Conservation (phyloP, 106 monocot species). For the Iris macrosiphon region DNA sequence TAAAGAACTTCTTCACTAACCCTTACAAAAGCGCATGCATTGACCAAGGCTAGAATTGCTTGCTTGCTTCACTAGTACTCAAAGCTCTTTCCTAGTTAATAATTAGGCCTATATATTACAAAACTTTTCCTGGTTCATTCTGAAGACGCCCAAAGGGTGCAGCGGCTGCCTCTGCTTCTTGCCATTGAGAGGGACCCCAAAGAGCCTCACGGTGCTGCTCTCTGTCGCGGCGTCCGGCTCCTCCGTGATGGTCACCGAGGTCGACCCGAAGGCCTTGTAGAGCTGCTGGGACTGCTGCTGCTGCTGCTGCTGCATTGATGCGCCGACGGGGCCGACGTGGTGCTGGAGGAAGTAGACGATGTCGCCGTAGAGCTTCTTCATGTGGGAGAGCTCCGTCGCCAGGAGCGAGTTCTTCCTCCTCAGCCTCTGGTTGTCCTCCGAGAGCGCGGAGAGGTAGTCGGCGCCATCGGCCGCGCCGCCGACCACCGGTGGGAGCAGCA, state of each 20-base stretch:
- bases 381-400: constrained; percentile 51
- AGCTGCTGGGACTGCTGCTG: not conserved
- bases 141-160: no score
- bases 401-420: constrained; percentile 49
- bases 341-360: constrained; percentile 59
- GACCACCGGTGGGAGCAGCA: not conserved
- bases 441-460: constrained; percentile 31
- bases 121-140: no score
- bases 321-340: constrained; percentile 26
- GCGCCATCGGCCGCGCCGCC: not conserved
- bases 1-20: not conserved
- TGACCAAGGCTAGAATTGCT: not conserved
- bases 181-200: constrained; percentile 19
- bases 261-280: not conserved
- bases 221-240: no score
- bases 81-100: no score
- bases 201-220: constrained; percentile 12
- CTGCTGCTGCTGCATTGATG: not conserved
- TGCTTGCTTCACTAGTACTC: no score
- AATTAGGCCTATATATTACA: no score
- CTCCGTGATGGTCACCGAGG: constrained; percentile 4
- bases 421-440: constrained; percentile 60
- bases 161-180: constrained; percentile 15
- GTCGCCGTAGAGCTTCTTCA: constrained; percentile 65
- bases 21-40: not conserved